A percentile compares a stretch with the other conserved stretches of the same genome.
Evolutionary conservation across 140 eudicot species (phyloP).

Genomic region (Senecio squalidus): DNA sequence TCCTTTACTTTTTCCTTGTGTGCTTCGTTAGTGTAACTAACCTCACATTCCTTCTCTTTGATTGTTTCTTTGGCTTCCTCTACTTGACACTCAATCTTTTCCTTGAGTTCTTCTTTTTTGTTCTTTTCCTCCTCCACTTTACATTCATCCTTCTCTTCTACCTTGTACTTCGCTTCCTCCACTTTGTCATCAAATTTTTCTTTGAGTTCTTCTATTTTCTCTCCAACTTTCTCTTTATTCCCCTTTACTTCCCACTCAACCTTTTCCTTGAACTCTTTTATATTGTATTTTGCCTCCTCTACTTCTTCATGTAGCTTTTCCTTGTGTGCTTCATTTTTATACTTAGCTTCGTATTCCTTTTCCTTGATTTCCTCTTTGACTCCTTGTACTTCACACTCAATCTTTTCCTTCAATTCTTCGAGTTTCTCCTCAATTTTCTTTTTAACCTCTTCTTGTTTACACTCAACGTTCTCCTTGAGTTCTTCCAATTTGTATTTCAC

Average conservation of each 20-base stretch:
- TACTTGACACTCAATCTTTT: slow-evolving; percentile 22
- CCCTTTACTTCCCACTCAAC: slow-evolving; percentile 12
- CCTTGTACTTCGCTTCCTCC: slow-evolving; percentile 17
- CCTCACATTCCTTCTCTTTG: slow-evolving; percentile 9
- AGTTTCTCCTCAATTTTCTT: slow-evolving; percentile 16
- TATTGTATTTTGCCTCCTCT: too few species aligned
- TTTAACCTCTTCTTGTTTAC: slow-evolving; percentile 18
- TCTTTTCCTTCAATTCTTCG: slow-evolving; percentile 17
- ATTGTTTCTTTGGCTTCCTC: slow-evolving; percentile 15
- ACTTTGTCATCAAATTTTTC: slow-evolving; percentile 20
- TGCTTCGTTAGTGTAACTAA: neutral
- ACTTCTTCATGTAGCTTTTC: too few species aligned
- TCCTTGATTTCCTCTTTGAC: slow-evolving; percentile 9
- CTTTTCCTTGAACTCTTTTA: slow-evolving; percentile 19
- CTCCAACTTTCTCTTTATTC: slow-evolving; percentile 10
- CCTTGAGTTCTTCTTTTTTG: slow-evolving; percentile 16
- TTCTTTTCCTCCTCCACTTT: slow-evolving; percentile 16
- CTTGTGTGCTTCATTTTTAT: too few species aligned
- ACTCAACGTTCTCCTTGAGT: slow-evolving; percentile 21
- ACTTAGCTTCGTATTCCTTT: too few species aligned
- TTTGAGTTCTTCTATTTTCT: slow-evolving; percentile 17
- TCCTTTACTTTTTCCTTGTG: slow-evolving; percentile 11
- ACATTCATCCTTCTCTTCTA: slow-evolving; percentile 17
- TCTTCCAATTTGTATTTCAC: slow-evolving; percentile 11
- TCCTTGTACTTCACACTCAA: slow-evolving; percentile 19